phyloP scores from a whole-genome alignment of 108 stramenopile species.

The Nitzschia sp. region DNA sequence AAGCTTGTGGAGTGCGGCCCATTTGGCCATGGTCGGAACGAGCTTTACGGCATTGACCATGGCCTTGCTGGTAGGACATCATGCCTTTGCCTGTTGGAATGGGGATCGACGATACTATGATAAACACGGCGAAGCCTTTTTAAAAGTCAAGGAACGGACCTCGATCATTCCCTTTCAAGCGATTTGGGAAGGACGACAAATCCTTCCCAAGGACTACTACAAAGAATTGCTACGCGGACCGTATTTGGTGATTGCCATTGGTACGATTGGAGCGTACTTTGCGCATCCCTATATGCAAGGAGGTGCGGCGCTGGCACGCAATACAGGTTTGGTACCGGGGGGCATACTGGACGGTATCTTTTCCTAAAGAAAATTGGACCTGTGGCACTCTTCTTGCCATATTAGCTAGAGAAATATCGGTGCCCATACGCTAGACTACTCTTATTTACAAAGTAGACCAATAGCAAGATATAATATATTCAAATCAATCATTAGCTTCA shows the following conservation, averaged over 20 bases:
- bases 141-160: constrained; percentile 74
- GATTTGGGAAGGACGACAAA: constrained; percentile 87
- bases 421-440: too few species aligned
- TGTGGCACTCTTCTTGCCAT: too few species aligned
- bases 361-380: too few species aligned
- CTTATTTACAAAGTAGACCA: too few species aligned
- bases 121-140: constrained; percentile 82
- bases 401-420: too few species aligned
- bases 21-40: constrained; percentile 89
- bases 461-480: too few species aligned
- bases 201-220: constrained; percentile 85
- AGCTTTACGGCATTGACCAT: constrained; percentile 80
- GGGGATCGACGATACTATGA: constrained; percentile 88
- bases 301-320: constrained; percentile 78
- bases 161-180: constrained; percentile 90
- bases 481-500: too few species aligned
- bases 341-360: constrained; percentile 39
- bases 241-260: constrained; percentile 86
- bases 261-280: constrained; percentile 91
- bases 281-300: constrained; percentile 97
- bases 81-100: constrained; percentile 92
- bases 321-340: constrained; percentile 53
- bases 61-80: constrained; percentile 87
- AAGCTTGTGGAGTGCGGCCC: constrained; percentile 90
- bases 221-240: constrained; percentile 92